A percentile compares a stretch with the other conserved stretches of the same genome.
Evolutionary conservation across 2,329 filamentous ascomycete genomes (phyloP).

Genomic region (Pestalotiopsis sp.): DNA sequence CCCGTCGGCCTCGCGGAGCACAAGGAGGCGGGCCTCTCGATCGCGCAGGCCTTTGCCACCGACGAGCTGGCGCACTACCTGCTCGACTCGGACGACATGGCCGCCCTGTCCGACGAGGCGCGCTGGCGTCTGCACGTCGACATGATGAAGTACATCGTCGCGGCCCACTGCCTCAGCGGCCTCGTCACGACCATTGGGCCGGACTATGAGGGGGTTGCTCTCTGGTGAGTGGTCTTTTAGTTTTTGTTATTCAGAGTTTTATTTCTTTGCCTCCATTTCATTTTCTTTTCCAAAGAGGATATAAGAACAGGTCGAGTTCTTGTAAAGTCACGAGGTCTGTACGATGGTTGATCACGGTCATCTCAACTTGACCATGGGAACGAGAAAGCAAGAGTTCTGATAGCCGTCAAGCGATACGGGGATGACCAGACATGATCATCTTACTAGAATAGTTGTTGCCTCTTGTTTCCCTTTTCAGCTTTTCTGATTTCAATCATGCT

Average conservation of each 20-base stretch:
- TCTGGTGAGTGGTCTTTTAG: slow-evolving; percentile 63
- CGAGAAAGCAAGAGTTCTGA: too few relatives aligned
- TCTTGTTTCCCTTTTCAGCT: too few relatives aligned
- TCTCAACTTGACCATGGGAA: too few relatives aligned
- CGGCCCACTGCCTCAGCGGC: slow-evolving; percentile 74
- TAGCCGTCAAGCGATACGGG: too few relatives aligned
- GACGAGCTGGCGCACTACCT: slow-evolving; percentile 78
- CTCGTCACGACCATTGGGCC: slow-evolving; percentile 74
- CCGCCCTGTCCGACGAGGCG: slow-evolving; percentile 62
- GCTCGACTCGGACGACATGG: slow-evolving; percentile 70
- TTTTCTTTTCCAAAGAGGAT: not conserved
- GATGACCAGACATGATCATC: too few relatives aligned
- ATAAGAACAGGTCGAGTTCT: not conserved
- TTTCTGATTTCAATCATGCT: too few relatives aligned
- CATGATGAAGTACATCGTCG: slow-evolving; percentile 77
- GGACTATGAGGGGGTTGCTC: slow-evolving; percentile 75
- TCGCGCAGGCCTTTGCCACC: slow-evolving; percentile 77
- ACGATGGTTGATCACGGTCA: too few relatives aligned
- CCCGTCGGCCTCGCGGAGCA: slow-evolving; percentile 67
- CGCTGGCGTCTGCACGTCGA: slow-evolving; percentile 78
- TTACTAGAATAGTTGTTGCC: too few relatives aligned
- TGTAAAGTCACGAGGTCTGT: too few relatives aligned
- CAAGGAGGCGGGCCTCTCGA: slow-evolving; percentile 69
- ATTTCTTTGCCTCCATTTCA: not conserved
- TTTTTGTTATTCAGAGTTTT: not conserved